phyloP scores from a whole-genome alignment of 768 basidiomycete genomes.

The Agrocybe pediades region DNA sequence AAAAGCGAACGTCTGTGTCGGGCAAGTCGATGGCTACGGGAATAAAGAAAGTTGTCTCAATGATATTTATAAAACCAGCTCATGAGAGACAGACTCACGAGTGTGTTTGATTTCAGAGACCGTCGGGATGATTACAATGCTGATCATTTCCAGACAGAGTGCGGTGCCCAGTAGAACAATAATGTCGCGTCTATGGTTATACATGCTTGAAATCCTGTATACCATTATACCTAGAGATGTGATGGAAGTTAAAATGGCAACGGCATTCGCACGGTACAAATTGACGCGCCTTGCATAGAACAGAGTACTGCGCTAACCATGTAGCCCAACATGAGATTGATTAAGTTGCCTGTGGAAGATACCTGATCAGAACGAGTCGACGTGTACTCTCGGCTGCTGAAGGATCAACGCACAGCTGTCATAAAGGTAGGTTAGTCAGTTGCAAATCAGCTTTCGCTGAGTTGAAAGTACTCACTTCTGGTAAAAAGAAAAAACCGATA shows the following conservation, averaged over 20 bases:
- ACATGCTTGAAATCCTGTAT: conserved; percentile 9
- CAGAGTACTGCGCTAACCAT: background rate
- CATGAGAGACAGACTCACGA: background rate
- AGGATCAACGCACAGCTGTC: background rate
- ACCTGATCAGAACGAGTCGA: background rate
- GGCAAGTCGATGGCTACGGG: background rate
- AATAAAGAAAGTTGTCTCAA: background rate
- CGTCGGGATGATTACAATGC: background rate
- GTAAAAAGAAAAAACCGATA: background rate
- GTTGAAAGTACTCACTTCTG: no score
- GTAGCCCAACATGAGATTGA: background rate
- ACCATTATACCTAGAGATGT: conserved; percentile 4
- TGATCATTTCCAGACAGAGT: background rate
- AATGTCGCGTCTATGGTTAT: conserved; percentile 3
- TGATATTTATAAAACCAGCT: background rate
- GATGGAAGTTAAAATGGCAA: background rate
- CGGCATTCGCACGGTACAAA: background rate
- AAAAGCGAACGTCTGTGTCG: background rate
- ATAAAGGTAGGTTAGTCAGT: no score
- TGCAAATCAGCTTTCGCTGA: no score
- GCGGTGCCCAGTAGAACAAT: background rate
- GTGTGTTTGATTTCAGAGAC: background rate
- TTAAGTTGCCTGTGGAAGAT: background rate
- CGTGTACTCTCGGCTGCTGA: no score
- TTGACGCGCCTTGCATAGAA: background rate